Percentiles rank a stretch among this genome's conserved stretches.
Evolutionary conservation across 805 yeast genomes (phyloP).

Genomic region (Ogataea corticis): DNA sequence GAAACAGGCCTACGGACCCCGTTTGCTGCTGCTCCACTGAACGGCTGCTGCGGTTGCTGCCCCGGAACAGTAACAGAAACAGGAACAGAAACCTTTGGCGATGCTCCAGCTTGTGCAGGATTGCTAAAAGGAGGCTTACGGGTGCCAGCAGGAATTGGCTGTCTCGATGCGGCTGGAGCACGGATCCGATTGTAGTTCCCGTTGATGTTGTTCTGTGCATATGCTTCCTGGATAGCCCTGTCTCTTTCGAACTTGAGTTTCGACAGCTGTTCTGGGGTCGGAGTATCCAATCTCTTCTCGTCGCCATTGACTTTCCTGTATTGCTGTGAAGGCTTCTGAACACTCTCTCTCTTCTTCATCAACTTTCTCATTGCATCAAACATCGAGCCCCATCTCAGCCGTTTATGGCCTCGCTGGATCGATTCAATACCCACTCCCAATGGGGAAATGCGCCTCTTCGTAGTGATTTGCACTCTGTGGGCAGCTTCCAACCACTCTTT

Average conservation of each 20-base stretch:
- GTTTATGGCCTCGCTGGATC: slow-evolving; percentile 87
- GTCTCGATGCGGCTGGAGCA: slow-evolving; percentile 21
- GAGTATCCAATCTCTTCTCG: slow-evolving; percentile 46
- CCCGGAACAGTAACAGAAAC: too few species aligned
- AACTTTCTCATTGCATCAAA: slow-evolving; percentile 91
- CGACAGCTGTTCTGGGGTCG: slow-evolving; percentile 84
- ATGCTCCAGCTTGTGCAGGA: neutral
- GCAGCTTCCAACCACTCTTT: slow-evolving; percentile 93
- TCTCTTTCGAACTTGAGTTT: slow-evolving; percentile 84
- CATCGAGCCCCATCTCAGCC: slow-evolving; percentile 95
- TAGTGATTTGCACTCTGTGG: slow-evolving; percentile 81
- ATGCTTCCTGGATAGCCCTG: slow-evolving; percentile 76
- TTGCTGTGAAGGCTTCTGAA: slow-evolving; percentile 56
- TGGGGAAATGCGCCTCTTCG: slow-evolving; percentile 87
- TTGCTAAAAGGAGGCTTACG: neutral
- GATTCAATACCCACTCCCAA: slow-evolving; percentile 92
- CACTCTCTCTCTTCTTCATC: slow-evolving; percentile 84
- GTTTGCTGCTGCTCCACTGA: neutral
- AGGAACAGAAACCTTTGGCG: too few species aligned
- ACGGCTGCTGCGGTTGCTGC: too few species aligned
- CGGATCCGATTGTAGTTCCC: slow-evolving; percentile 26
- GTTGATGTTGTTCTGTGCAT: slow-evolving; percentile 36
- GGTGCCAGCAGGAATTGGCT: slow-evolving; percentile 10
- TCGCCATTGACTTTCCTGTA: slow-evolving; percentile 32
- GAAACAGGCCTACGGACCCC: slow-evolving; percentile 2